phyloP scores from a whole-genome alignment of 2,329 filamentous ascomycete genomes.

The Colletotrichum sp. region DNA sequence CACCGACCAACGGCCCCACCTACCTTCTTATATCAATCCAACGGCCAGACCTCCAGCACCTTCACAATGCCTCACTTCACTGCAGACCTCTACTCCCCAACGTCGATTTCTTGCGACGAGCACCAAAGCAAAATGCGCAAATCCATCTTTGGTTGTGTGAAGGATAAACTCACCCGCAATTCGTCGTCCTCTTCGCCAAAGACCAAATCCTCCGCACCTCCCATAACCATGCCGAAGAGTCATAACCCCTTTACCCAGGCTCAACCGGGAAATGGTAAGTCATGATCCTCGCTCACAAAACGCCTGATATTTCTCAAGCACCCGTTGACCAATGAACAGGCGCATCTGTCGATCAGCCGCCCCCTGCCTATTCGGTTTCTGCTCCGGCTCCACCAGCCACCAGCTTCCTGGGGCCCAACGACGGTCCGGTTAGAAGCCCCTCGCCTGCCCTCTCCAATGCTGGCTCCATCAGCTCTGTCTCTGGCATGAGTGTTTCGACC shows the following conservation, averaged over 20 bases:
- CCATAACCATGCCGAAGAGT: constrained; percentile 13
- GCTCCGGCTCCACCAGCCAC: background rate
- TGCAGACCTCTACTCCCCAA: background rate
- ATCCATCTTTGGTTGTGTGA: constrained; percentile 36
- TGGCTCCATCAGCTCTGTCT: constrained; percentile 9
- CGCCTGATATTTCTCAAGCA: background rate
- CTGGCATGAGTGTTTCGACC: constrained; percentile 35
- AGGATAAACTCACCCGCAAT: constrained; percentile 37
- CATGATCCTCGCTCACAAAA: background rate
- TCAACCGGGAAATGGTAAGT: constrained; percentile 23
- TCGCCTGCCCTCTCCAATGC: constrained; percentile 25
- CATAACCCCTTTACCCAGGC: constrained; percentile 20
- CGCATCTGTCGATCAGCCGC: constrained; percentile 31
- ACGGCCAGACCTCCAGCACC: background rate
- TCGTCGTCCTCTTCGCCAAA: constrained; percentile 12
- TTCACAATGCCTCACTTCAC: constrained; percentile 10
- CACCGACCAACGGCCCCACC: background rate
- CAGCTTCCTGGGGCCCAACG: constrained; percentile 5
- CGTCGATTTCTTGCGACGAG: background rate
- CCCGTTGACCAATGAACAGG: constrained; percentile 16
- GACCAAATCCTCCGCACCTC: background rate
- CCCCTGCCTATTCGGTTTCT: constrained; percentile 37
- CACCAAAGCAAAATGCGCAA: constrained; percentile 14
- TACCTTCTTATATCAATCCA: background rate
- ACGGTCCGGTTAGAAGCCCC: constrained; percentile 6